A percentile compares a stretch with the other conserved stretches of the same genome.
Evolutionary conservation across 1,139 yeast genomes (phyloP).

Genomic region (Cylindricascospora bacillispora): DNA sequence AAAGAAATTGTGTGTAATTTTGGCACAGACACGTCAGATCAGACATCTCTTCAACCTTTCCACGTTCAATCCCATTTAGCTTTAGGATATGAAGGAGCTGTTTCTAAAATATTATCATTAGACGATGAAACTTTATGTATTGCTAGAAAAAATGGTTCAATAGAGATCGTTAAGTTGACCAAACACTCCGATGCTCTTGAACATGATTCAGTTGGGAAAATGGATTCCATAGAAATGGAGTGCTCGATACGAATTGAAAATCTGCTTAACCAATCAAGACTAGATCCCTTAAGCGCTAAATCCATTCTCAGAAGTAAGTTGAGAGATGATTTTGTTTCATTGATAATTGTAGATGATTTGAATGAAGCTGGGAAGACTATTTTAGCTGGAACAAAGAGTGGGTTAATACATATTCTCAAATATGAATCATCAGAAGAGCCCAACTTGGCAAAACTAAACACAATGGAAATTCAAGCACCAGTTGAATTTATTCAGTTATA

Average conservation of each 20-base stretch:
- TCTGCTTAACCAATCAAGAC: conserved; percentile 13
- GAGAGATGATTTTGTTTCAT: conserved; percentile 19
- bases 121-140: not conserved
- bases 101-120: no score
- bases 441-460: conserved; percentile 8
- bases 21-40: conserved; percentile 61
- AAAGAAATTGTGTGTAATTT: conserved; percentile 40
- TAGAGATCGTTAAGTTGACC: conserved; percentile 14
- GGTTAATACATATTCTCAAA: conserved; percentile 35
- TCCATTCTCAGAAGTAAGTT: conserved; percentile 20
- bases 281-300: conserved; percentile 13
- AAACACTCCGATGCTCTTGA: conserved; percentile 3
- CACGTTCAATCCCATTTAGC: conserved; percentile 32
- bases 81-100: conserved; percentile 25
- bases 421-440: conserved; percentile 8
- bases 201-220: no score
- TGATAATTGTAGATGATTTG: conserved; percentile 9
- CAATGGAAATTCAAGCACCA: conserved; percentile 29
- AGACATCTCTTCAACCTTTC: conserved; percentile 44
- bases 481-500: conserved; percentile 34
- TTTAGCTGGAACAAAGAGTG: conserved; percentile 33
- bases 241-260: conserved; percentile 4
- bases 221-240: no score
- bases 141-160: conserved; percentile 24
- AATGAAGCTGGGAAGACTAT: no score